Percentiles rank a stretch among this genome's conserved stretches.
Evolutionary conservation across 73 alveolate species (phyloP).

Genomic region (Urostyla sp.): DNA sequence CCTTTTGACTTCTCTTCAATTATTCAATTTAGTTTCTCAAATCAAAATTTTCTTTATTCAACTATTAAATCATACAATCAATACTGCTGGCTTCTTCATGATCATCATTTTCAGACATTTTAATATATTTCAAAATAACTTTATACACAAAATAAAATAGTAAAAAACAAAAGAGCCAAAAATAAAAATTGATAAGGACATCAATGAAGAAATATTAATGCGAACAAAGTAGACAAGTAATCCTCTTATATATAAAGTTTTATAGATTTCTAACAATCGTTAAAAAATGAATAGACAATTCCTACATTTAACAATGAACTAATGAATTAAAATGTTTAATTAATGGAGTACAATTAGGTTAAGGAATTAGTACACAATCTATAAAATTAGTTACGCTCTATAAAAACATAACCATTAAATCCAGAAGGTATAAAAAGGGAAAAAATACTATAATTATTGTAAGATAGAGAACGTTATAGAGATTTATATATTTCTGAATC

Average conservation of each 20-base stretch:
- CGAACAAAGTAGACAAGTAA: background rate
- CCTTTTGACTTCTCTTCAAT: conserved; percentile 30
- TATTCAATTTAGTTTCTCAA: conserved; percentile 38
- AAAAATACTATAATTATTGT: conserved; percentile 8
- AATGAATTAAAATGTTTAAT: background rate
- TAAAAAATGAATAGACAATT: background rate
- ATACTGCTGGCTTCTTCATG: no score
- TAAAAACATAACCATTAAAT: conserved; percentile 28
- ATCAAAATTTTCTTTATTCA: conserved; percentile 39
- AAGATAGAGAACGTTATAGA: conserved; percentile 35
- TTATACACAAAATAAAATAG: background rate
- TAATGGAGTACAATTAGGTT: conserved; percentile 11
- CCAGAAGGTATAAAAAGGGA: conserved; percentile 30
- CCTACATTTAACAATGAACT: no score
- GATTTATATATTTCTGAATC: conserved; percentile 39
- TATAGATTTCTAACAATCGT: background rate
- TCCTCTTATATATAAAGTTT: background rate
- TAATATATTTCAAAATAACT: no score
- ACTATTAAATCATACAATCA: conserved; percentile 15
- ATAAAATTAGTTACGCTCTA: background rate
- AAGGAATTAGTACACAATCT: background rate
- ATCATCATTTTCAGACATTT: no score
- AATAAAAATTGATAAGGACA: background rate
- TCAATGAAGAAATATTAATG: background rate
- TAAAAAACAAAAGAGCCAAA: background rate